Evolutionary conservation across 768 basidiomycete species (phyloP).

Genomic region (Mycena floridula): DNA sequence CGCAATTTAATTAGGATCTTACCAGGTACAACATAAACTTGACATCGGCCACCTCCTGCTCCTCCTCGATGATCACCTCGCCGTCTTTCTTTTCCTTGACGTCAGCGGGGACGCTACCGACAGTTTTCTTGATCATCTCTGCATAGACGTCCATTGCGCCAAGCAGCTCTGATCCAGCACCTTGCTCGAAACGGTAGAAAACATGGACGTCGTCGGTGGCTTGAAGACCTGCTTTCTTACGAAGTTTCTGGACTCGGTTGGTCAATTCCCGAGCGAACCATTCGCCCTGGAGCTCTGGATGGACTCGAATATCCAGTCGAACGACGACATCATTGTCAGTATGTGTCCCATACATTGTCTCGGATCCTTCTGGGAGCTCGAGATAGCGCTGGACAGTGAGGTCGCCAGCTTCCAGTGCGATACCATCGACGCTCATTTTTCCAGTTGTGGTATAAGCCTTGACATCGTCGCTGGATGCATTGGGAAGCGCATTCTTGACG

Average conservation of each 20-base stretch:
- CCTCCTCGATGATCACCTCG: conserved; percentile 67
- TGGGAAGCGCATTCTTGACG: conserved; percentile 83
- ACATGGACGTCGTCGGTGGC: conserved; percentile 91
- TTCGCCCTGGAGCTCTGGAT: conserved; percentile 81
- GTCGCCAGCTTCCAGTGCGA: conserved; percentile 87
- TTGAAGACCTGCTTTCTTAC: conserved; percentile 94
- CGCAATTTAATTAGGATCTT: conserved; percentile 29
- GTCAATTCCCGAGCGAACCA: conserved; percentile 87
- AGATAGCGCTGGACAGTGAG: conserved; percentile 88
- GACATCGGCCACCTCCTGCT: conserved; percentile 77
- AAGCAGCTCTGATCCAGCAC: conserved; percentile 55
- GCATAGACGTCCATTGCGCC: conserved; percentile 60
- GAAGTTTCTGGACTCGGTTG: conserved; percentile 89
- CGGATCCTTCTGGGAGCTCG: conserved; percentile 57
- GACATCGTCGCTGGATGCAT: conserved; percentile 75
- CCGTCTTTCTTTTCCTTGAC: conserved; percentile 44
- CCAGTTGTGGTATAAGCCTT: conserved; percentile 72
- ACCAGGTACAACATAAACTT: conserved; percentile 72
- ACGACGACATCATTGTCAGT: conserved; percentile 95
- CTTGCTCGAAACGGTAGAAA: conserved; percentile 76
- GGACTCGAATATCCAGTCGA: conserved; percentile 82
- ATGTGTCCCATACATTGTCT: conserved; percentile 70
- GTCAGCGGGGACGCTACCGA: conserved; percentile 65
- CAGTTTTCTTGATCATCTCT: conserved; percentile 67
- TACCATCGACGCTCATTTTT: conserved; percentile 80